phyloP scores from a whole-genome alignment of 768 basidiomycete genomes.

The Peribolospora baueri region DNA sequence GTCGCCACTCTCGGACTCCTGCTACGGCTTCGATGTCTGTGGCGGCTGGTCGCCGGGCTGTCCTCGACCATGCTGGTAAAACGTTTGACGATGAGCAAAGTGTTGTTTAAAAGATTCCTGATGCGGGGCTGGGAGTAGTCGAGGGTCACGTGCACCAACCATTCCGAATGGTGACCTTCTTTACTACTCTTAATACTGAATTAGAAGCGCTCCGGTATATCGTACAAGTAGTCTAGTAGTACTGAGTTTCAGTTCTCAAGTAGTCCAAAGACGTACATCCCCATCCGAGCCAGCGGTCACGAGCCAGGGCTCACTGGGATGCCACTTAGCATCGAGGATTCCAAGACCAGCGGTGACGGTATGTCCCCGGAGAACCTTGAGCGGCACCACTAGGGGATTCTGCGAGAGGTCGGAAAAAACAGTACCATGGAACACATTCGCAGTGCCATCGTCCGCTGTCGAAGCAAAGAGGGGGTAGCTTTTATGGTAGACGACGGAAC shows the following conservation, averaged over 20 bases:
- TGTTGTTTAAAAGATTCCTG: no score
- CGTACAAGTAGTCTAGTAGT: no score
- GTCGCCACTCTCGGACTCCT: no score
- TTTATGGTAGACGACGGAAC: constrained; percentile 78
- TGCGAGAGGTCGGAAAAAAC: constrained; percentile 89
- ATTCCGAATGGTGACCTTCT: no score
- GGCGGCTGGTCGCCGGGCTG: no score
- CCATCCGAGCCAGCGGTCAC: constrained; percentile 85
- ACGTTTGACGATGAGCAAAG: no score
- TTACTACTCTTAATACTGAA: no score
- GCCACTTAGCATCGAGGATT: constrained; percentile 77
- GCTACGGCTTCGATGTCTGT: no score
- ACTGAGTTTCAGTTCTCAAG: not conserved
- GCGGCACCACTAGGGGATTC: constrained; percentile 86
- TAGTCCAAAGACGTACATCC: constrained; percentile 47
- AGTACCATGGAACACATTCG: constrained; percentile 87
- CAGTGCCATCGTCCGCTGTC: constrained; percentile 85
- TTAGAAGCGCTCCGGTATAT: no score
- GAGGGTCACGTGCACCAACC: no score
- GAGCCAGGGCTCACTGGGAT: constrained; percentile 70
- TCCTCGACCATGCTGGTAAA: no score
- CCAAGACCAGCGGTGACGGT: constrained; percentile 61
- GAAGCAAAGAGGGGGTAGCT: constrained; percentile 88
- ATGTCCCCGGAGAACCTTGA: constrained; percentile 91
- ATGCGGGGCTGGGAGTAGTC: no score